Base-by-base conservation (phyloP, 1,139 yeast genomes). In the Hyphopichia wangnamkhiaoensis region DNA sequence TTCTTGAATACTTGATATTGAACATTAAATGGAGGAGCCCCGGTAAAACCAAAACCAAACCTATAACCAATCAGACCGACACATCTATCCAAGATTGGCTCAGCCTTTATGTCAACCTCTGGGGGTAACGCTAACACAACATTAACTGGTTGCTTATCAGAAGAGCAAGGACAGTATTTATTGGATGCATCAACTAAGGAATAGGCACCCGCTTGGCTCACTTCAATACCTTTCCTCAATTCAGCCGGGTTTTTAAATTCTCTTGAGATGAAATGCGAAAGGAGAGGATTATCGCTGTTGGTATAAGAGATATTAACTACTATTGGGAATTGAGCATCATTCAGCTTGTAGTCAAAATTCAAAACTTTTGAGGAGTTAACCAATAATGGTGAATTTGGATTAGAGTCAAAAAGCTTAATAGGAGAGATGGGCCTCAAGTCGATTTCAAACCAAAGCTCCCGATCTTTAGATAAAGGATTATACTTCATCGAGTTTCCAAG, bases 31-130 rank as follows among this genome's bases (percentile, higher is more conserved):
- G 98, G 98, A 1, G 96, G 85, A 20, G 81, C 76, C 13, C 98
- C 98, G 5, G 76, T 65, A 37, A 87, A 73, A 34, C 79, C 83
- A 47, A 91, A 90, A 34, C 77, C 76, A 42, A 89, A 80, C 18
- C 68, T 66, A 49, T 73, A 79, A 0, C 98, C 98, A 8, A 89
- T 82, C 38, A 91, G 88, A 1, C 98, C 98, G 25, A 94, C 86
- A 65, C 99, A 93, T 42, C 84, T 80, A 54, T 93, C 98, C 27
- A 80, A 69, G 2, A 91, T 79, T 2, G 90, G 82, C 3, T 70
- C 66, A 1, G 87, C 77, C 4, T 56, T 47, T 5, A 85, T 80
- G 38, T 58, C 67, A 49, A 81, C 73, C 42, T 56, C 60, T 2
- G 93, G 93, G 13, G 68, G 70, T 0, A 61, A 46, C 1, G 73